Base-by-base conservation (phyloP, 805 yeast species). In the Zygosaccharomyces gambellarensis region DNA sequence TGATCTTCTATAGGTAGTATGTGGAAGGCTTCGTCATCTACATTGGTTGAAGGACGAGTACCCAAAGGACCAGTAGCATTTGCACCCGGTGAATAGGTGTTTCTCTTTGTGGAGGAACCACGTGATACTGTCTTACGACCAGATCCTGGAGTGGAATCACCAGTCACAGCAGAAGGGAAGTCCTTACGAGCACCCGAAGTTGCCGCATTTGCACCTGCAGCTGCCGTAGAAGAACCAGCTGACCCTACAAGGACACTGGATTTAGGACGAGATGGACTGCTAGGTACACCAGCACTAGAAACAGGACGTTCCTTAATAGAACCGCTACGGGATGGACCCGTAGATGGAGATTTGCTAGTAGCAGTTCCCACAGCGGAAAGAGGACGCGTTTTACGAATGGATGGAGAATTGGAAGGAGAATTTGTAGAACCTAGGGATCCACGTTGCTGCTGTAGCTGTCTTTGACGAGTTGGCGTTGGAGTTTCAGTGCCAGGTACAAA, bases 1-100 rank as follows among this genome's bases (percentile, higher is more conserved):
- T 48, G 40, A 3, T 39, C 47, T 25, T 63, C 52, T 0, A 73
- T 62, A 10, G 81, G 80, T 65, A 75, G 45, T 32, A 75, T 79
- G 39, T 75, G 67, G 47, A 74, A 51, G 2, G 48, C 52, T 9
- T 51, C 50, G 21, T 45, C 59, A 49, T 48, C 56, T 7, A 44
- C 48, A 12, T 45, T 34, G 17, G 48, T 43, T 23, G 38, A 21
- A 34, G 14, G 38, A 34, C 38, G 38, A 7, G 38, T 34, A 56
- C 56, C 39, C 55, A 53, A 17, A 46, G 51, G 31, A 28, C 31
- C 42, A 5, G 17, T 25, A 19, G 14, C 41, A 21, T 39, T 27
- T 6, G 42, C 42, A 39, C 11, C 42, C 50, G 5, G 64, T 53
- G 10, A 51, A n/a, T 41, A 52, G 27, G 46, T 46, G 44, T 11